Conservation (phyloP, 176 grass and related monocot species). For the Carex scoparia region DNA sequence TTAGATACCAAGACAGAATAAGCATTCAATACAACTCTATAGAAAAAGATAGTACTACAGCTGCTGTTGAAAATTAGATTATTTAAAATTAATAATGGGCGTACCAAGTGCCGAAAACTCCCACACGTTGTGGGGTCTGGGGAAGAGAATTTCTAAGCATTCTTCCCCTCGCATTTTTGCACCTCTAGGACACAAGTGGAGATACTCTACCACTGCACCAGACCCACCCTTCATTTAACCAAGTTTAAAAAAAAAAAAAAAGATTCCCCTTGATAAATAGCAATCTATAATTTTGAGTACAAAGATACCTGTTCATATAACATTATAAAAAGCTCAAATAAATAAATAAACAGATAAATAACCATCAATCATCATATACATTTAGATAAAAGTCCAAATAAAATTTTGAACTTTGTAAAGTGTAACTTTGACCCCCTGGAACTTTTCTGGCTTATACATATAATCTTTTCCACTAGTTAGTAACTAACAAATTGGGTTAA, state of each 20-base stretch:
- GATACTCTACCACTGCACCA: too few species aligned
- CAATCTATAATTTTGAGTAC: neutral
- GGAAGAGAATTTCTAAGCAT: too few species aligned
- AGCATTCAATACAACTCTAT: too few species aligned
- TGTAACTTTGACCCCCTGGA: neutral
- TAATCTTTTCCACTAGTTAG: neutral
- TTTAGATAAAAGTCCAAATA: neutral
- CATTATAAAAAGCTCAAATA: neutral
- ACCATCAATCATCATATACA: neutral
- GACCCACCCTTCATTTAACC: neutral
- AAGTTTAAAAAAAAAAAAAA: too few species aligned
- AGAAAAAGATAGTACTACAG: neutral
- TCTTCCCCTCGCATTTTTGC: too few species aligned
- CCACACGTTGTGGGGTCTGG: too few species aligned
- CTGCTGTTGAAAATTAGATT: neutral
- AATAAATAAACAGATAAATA: neutral
- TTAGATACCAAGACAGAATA: too few species aligned
- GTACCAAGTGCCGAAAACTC: too few species aligned
- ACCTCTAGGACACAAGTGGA: too few species aligned
- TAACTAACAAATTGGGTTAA: neutral
- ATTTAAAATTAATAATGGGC: neutral
- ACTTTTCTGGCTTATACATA: neutral
- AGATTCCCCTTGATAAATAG: too few species aligned
- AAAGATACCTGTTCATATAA: neutral
- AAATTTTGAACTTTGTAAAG: neutral